Evolutionary conservation across 441 rosid species (phyloP).

Genomic region (Pelargonium hybrid): DNA sequence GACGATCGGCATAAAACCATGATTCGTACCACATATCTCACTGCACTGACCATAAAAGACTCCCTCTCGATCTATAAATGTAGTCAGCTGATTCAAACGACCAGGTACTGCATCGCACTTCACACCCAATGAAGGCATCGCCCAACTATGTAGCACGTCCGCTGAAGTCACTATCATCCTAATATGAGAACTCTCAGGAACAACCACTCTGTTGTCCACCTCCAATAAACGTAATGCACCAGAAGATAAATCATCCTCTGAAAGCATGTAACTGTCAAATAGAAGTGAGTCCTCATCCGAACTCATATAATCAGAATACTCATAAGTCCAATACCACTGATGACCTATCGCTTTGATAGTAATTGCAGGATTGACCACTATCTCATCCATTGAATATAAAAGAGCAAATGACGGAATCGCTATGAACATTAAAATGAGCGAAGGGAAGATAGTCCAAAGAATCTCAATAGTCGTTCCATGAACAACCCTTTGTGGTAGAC

Average conservation of each 20-base stretch:
- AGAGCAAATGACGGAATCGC: no score
- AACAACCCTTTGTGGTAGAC: constrained; percentile 12
- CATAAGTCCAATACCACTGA: no score
- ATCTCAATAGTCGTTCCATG: constrained; percentile 15
- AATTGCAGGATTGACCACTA: no score
- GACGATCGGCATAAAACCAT: not conserved
- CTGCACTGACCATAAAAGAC: not conserved
- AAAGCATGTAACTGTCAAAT: no score
- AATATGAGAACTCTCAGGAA: not conserved
- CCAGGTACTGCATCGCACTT: not conserved
- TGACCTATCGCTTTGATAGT: no score
- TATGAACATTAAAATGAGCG: no score
- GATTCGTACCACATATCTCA: not conserved
- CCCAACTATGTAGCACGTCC: not conserved
- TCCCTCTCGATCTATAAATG: not conserved
- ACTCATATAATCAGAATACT: no score
- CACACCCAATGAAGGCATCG: not conserved
- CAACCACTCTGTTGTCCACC: not conserved
- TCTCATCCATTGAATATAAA: no score
- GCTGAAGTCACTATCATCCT: not conserved
- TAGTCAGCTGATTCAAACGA: not conserved
- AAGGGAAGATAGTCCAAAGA: not conserved
- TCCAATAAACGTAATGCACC: no score
- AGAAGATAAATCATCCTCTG: no score
- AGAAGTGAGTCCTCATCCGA: no score